Conservation (phyloP, 2,329 filamentous ascomycete species). For the Reticulascus tulasneorum region DNA sequence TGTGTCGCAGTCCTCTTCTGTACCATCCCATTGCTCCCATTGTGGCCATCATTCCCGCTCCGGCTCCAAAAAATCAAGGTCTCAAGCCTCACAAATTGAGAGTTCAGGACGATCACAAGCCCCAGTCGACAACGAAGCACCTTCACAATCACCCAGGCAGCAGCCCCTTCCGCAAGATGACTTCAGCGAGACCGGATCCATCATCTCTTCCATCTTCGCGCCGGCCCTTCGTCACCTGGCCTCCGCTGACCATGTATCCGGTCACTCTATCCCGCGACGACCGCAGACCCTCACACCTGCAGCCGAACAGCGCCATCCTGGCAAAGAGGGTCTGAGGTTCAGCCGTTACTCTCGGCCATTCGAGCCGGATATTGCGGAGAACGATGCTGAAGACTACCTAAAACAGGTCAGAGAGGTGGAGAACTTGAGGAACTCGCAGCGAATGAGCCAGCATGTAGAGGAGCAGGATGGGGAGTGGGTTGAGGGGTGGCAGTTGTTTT, state of each 20-base stretch:
- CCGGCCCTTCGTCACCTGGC: constrained; percentile 8
- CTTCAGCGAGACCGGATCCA: constrained; percentile 8
- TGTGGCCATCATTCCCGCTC: constrained; percentile 3
- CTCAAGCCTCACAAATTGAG: too few species aligned
- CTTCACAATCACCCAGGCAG: constrained; percentile 1
- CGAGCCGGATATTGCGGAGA: constrained; percentile 8
- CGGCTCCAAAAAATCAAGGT: too few species aligned
- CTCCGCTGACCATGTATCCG: constrained; percentile 2
- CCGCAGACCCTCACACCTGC: constrained; percentile 1
- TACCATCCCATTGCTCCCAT: constrained; percentile 1
- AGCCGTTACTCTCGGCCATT: constrained; percentile 10
- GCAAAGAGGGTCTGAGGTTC: constrained; percentile 9
- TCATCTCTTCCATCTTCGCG: constrained; percentile 11
- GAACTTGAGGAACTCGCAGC: constrained; percentile 1
- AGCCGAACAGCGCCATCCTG: constrained; percentile 9
- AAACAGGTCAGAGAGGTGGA: neutral
- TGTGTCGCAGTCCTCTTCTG: too few species aligned
- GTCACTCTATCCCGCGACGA: constrained; percentile 28
- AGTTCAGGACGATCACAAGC: too few species aligned
- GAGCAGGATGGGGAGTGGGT: neutral
- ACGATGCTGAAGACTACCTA: constrained; percentile 2
- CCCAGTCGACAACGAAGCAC: too few species aligned
- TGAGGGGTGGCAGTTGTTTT: constrained; percentile 6
- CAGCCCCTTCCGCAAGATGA: neutral
- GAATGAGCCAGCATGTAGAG: neutral